Percentiles rank a stretch among this genome's conserved stretches.
Evolutionary conservation across 805 yeast species (phyloP).

Genomic region (Hanseniaspora lindneri): DNA sequence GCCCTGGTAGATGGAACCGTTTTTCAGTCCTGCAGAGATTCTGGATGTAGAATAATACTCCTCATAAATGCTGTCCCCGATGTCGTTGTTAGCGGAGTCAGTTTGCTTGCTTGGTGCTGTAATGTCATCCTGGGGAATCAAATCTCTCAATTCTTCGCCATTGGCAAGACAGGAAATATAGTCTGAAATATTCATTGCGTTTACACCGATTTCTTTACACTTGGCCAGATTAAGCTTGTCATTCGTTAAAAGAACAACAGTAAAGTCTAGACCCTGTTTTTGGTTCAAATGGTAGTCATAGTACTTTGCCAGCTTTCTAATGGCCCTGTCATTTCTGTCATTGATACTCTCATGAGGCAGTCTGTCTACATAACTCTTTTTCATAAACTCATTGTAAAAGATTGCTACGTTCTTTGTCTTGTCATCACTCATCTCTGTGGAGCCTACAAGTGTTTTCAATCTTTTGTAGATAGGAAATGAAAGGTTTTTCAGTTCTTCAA

Average conservation of each 20-base stretch:
- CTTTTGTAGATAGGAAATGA: slow-evolving; percentile 83
- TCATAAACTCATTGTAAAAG: slow-evolving; percentile 83
- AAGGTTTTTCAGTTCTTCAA: slow-evolving; percentile 82
- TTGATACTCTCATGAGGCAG: slow-evolving; percentile 57
- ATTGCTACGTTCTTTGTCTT: slow-evolving; percentile 77
- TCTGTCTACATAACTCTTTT: slow-evolving; percentile 56
- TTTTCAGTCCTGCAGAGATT: slow-evolving; percentile 79
- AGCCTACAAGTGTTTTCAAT: slow-evolving; percentile 60
- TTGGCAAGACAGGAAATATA: slow-evolving; percentile 63
- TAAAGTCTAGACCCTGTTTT: slow-evolving; percentile 28
- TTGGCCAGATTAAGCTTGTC: slow-evolving; percentile 55
- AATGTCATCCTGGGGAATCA: slow-evolving; percentile 44
- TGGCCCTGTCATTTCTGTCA: slow-evolving; percentile 86
- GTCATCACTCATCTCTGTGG: slow-evolving; percentile 20
- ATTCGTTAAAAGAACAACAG: slow-evolving; percentile 55
- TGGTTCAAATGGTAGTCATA: slow-evolving; percentile 50
- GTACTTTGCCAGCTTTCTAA: slow-evolving; percentile 63
- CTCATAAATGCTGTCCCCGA: slow-evolving; percentile 48
- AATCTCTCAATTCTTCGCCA: slow-evolving; percentile 62
- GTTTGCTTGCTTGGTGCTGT: slow-evolving; percentile 20
- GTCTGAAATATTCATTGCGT: slow-evolving; percentile 48
- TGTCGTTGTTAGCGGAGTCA: slow-evolving; percentile 19
- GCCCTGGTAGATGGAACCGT: slow-evolving; percentile 82
- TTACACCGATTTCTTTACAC: slow-evolving; percentile 43
- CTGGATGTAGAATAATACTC: slow-evolving; percentile 72